Evolutionary conservation across 805 yeast genomes (phyloP), one percentile per base, ranked within the genome.

Genomic region (Metschnikowia borealis): DNA sequence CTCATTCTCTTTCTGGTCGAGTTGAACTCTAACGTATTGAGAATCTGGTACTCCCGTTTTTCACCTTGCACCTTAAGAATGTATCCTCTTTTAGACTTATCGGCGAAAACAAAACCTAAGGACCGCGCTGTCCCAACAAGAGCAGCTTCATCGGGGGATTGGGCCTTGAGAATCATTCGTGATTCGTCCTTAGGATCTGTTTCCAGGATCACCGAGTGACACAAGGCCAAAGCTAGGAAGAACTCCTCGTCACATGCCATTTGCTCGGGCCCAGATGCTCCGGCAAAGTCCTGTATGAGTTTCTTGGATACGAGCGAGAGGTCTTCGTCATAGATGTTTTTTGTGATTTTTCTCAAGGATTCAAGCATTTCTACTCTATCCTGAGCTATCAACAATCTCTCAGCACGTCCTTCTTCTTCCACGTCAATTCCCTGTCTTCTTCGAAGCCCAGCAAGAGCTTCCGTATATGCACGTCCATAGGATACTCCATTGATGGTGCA

Each of bases 1-100:
- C 91, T 84, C 95, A 87, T 87, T 76, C 95, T 83, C 70, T 87
- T 87, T 73, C 95, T 81, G 0, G 94, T 85, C 6, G 94, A 87
- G 60, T 87, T 87, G 68, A 87, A 87, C 61, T 87, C 94, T 55
- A 87, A 67, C 18, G 83, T 78, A 59, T 86, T 87, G 53, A 87
- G 66, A 32, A 87, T 73, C 62, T 85, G 88, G 63, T 81, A 86
- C 57, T 87, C 91, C 60, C 83, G 82, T 52, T 77, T 75, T 44
- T 73, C 77, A 53, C 94, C 94, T 65, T 85, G 89, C 36, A 83
- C 82, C 48, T 83, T 82, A 42, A 87, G 73, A 44, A 85, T 68
- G 17, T 85, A 62, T 50, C 92, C 94, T 44, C 76, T 75, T 61
- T 85, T 85, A 8, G 90, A 86, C 64, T 82, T 78, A 38, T 79